These are phyloP conservation scores for Sporothrix curviconia DNA, from an alignment of 2,329 filamentous ascomycete species.

Conservation along the genomic window DNA sequence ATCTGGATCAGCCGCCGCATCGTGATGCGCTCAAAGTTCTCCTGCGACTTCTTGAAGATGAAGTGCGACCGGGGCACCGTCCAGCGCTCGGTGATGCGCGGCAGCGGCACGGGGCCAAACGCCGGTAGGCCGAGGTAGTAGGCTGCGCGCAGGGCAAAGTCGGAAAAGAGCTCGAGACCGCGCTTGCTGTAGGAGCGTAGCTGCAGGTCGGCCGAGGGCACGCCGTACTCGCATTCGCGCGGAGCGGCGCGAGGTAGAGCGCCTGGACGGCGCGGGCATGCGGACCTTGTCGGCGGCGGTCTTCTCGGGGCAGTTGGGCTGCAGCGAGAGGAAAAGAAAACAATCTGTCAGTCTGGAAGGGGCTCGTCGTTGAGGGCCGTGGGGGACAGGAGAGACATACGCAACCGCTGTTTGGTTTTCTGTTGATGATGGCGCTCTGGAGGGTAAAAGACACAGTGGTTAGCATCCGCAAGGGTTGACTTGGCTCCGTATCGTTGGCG, in stretches of 20 bases:
- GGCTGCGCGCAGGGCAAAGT: slow-evolving; percentile 89
- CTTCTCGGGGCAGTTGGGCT: no score
- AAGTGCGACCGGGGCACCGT: slow-evolving; percentile 85
- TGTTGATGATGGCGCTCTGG: not conserved
- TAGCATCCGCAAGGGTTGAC: not conserved
- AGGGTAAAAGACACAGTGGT: not conserved
- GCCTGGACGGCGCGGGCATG: slow-evolving; percentile 76
- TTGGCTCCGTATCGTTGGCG: no score
- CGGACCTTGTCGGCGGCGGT: slow-evolving; percentile 36
- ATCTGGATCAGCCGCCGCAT: slow-evolving; percentile 83
- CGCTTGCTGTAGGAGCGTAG: slow-evolving; percentile 84
- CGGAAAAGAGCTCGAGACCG: slow-evolving; percentile 87
- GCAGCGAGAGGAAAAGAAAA: no score
- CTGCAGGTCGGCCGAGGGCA: slow-evolving; percentile 85
- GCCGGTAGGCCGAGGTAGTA: slow-evolving; percentile 89
- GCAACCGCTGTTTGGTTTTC: not conserved
- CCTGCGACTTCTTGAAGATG: slow-evolving; percentile 94
- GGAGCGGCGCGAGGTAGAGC: slow-evolving; percentile 77
- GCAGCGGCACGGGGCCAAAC: slow-evolving; percentile 77
- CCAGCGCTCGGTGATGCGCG: slow-evolving; percentile 85
- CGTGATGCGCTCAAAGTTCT: slow-evolving; percentile 94
- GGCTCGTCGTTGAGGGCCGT: not conserved
- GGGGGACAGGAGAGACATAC: not conserved
- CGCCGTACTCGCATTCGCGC: slow-evolving; percentile 64
- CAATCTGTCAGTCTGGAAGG: not conserved